Evolutionary conservation across 441 rosid genomes (phyloP), one percentile per base, ranked within the genome.

Genomic region (Croton laevigatus): DNA sequence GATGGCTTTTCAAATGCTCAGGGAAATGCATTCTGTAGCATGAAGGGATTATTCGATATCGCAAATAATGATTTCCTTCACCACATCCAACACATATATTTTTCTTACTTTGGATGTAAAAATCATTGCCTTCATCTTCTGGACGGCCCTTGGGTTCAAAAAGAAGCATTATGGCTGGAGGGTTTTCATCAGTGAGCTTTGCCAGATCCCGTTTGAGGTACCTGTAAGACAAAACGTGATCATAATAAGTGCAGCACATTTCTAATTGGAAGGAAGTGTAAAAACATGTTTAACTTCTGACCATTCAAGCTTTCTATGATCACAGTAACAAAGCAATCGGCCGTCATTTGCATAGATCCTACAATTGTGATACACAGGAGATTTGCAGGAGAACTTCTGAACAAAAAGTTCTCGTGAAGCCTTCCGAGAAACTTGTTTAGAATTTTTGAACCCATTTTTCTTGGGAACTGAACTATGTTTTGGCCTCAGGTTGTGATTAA

Each of bases 111-210:
- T 91, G 99, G 65, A 91, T 93, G 74, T 95, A 95, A 79, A 95
- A 93, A 59, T 88, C 98, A 84, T 92, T 95, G 62, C 79, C 98
- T 80, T 95, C 97, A 79, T 95, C 98, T 80, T 95, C 99, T 4
- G 97, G 99, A 49, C 91, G 95, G 17, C 98, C 99, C 84, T 95
- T 95, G 1, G 97, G 99, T 73, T 95, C 98, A 69, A 95, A 95
- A 71, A 87, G 84, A 70, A 93, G 97, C 88, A 83, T 93, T 78
- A 93, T 89, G 62, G 97, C 92, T 65, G 89, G 95, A 42, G 99
- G 95, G 12, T 83, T 75, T 34, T 89, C 89, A 49, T 91, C 97
- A 71, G 89, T 81, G 62, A 89, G 87, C 75, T 93, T 91, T 8
- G 98, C 99, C 27, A 95, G 88, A 65, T 83, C 86, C 63, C 98